Conservation (phyloP, 2,329 filamentous ascomycete genomes). For the Oidium heveae region DNA sequence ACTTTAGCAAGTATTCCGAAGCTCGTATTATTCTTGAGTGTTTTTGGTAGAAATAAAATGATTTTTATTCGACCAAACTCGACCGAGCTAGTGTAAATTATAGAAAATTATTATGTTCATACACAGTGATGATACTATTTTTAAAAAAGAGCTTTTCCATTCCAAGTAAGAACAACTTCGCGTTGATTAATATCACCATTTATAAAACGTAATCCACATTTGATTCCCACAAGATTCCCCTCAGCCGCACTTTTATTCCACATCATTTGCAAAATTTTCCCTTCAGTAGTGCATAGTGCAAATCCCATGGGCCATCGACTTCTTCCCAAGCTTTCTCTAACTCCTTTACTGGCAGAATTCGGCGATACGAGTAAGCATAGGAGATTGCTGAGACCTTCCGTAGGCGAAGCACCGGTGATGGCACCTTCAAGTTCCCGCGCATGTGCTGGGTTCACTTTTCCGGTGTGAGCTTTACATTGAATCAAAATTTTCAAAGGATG, state of each 20-base stretch:
- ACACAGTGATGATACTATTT: too few relatives aligned
- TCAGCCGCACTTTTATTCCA: slow-evolving; percentile 44
- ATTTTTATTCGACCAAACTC: too few relatives aligned
- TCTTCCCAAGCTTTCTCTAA: slow-evolving; percentile 42
- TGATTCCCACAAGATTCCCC: slow-evolving; percentile 33
- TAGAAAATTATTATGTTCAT: too few relatives aligned
- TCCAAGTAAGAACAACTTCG: too few relatives aligned
- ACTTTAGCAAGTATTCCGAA: too few relatives aligned
- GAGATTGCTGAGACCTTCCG: slow-evolving; percentile 40
- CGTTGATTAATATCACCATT: too few relatives aligned
- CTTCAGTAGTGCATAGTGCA: slow-evolving; percentile 31
- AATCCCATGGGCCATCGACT: slow-evolving; percentile 50
- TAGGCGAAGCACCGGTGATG: slow-evolving; percentile 44
- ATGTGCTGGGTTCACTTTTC: slow-evolving; percentile 27
- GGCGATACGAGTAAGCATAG: slow-evolving; percentile 48
- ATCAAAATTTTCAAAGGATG: slow-evolving; percentile 22
- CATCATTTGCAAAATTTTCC: slow-evolving; percentile 37
- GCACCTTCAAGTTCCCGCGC: slow-evolving; percentile 62
- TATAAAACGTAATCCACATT: too few relatives aligned
- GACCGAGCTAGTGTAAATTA: too few relatives aligned
- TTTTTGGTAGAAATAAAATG: too few relatives aligned
- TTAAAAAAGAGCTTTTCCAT: too few relatives aligned
- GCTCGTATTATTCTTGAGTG: too few relatives aligned
- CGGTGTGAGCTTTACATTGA: slow-evolving; percentile 44
- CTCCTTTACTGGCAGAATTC: slow-evolving; percentile 49